Conservation (phyloP, 805 yeast species). For the Geotrichum ghanense region DNA sequence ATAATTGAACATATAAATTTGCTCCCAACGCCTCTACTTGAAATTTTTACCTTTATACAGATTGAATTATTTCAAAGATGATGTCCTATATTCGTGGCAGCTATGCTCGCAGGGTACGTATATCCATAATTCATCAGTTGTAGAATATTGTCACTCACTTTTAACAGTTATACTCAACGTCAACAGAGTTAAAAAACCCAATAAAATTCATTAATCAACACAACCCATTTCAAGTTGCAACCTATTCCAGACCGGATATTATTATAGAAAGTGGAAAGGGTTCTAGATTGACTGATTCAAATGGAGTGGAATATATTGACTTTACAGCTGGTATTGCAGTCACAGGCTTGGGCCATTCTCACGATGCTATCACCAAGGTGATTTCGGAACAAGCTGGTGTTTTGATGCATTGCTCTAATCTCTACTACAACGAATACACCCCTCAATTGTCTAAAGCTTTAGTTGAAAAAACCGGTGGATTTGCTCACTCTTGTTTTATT, state of each 20-base stretch:
- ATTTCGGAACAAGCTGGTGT: conserved; percentile 59
- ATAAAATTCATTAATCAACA: conserved; percentile 4
- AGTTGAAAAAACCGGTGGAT: conserved; percentile 74
- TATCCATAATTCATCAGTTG: no score
- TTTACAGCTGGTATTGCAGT: conserved; percentile 97
- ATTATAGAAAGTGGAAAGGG: conserved; percentile 76
- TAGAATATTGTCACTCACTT: no score
- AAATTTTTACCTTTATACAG: no score
- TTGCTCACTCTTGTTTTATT: conserved; percentile 62
- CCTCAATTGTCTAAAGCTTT: conserved; percentile 64
- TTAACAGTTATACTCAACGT: no score
- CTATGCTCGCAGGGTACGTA: no score
- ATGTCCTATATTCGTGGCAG: no score
- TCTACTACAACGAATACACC: conserved; percentile 77
- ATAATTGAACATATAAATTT: no score
- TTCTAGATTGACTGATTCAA: conserved; percentile 68
- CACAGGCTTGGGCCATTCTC: conserved; percentile 83
- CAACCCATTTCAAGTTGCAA: conserved; percentile 23
- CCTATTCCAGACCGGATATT: conserved; percentile 30
- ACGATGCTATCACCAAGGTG: conserved; percentile 62
- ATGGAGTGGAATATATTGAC: conserved; percentile 66
- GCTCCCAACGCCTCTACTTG: no score
- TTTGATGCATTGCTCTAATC: conserved; percentile 74
- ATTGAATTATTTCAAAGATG: no score
- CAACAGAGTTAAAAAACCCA: not conserved